A percentile compares a stretch with the other conserved stretches of the same genome.
Conservation (phyloP, 768 basidiomycete species). For the Lactarius hengduanensis region DNA sequence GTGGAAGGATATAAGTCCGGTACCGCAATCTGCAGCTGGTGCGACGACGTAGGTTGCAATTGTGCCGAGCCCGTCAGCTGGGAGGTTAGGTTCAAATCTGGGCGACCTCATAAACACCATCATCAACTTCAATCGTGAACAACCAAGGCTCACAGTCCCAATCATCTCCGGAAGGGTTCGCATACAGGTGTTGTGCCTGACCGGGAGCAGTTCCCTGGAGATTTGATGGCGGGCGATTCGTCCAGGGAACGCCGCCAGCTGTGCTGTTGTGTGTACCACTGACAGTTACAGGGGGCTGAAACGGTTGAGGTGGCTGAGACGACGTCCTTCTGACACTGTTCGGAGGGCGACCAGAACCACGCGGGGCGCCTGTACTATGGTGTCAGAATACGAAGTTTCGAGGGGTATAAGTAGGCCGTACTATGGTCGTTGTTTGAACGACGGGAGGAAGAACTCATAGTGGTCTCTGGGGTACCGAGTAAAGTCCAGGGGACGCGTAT, state of each 20-base stretch:
- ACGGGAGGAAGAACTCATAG: constrained; percentile 5
- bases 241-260: background rate
- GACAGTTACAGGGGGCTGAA: background rate
- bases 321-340: background rate
- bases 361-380: background rate
- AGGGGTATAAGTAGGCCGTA: constrained; percentile 3
- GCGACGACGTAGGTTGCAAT: background rate
- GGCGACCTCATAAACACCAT: background rate
- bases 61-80: background rate
- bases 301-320: background rate
- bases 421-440: background rate
- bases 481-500: background rate
- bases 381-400: background rate
- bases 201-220: background rate
- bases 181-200: background rate
- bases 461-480: background rate
- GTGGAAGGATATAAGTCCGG: background rate
- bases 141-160: constrained; percentile 5
- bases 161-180: background rate
- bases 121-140: background rate
- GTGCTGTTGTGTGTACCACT: background rate
- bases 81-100: background rate
- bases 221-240: background rate
- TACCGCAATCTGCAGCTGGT: background rate
- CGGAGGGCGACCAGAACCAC: background rate